Base-by-base conservation (phyloP, 1,284 basidiomycete species). In the Microbotryum silenes-acaulis region DNA sequence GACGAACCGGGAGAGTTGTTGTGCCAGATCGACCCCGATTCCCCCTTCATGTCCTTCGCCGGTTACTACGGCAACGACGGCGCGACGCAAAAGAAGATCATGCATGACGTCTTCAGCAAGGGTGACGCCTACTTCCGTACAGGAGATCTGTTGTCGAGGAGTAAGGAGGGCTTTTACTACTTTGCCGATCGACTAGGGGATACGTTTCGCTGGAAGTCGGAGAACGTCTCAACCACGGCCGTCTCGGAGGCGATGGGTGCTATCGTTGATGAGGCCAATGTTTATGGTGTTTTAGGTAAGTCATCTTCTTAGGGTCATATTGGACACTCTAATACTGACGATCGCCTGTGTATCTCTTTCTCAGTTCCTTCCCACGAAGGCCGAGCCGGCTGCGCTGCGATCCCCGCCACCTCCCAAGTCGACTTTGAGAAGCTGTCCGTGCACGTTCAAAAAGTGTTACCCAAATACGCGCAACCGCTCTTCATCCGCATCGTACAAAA, bases 381-480 rank as follows among this genome's bases (percentile, higher is more conserved):
- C 6, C 66, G 74, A 5, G 75, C 75, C 4, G 75, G 75, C 8
- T 75, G 75, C 57, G 75, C 73, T 3, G 75, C 75, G 7, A 74
- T 75, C 46, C 74, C 75, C 5, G 64, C 46, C 51, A 57, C 12
- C 50, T 59, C 54, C 1, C 37, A 52, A 7, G n/a, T 74, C 44
- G 74, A 75, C 67, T 69, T 67, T 4, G 64, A 56, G 14, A 29
- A 48, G n/a, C 67, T 75, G n/a, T 69, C 71, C 6, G 5, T 18
- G 6, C 70, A 72, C 44, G 75, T 72, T 0, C 44, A 66, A 20
- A 72, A 71, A 60, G 56, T 58, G 9, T 60, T 75, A 33, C 75
- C 75, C 37, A 74, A 73, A 56, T 75, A 75, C 60, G 74, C 74
- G n/a, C 72, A 73, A 21, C 75, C 75, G 9, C 65, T 75, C 46